A percentile compares a stretch with the other conserved stretches of the same genome.
phyloP scores from a whole-genome alignment of 2,329 filamentous ascomycete species.

The Phaeosphaeriaceae sp. region DNA sequence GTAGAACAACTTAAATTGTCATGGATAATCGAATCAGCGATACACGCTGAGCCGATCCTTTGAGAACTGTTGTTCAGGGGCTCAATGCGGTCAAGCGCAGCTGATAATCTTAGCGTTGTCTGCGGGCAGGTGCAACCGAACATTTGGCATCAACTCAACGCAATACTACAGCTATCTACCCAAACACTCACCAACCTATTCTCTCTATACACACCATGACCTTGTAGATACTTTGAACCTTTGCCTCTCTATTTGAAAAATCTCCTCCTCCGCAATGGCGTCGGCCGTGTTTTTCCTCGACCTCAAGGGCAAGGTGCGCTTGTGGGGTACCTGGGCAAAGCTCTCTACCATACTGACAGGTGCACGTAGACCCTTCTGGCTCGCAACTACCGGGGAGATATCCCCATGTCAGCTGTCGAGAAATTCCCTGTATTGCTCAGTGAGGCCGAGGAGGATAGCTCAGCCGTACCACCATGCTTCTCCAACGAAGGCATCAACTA shows the following conservation, averaged over 20 bases:
- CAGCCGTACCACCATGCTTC: conserved; percentile 95
- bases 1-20: too few relatives aligned
- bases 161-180: background rate
- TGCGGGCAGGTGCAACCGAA: conserved; percentile 3
- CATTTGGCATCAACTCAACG: conserved; percentile 8
- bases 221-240: conserved; percentile 5
- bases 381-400: conserved; percentile 97
- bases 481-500: conserved; percentile 99
- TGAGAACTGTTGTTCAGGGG: too few relatives aligned
- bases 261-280: conserved; percentile 69
- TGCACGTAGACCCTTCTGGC: conserved; percentile 84
- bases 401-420: conserved; percentile 98
- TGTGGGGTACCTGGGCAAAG: conserved; percentile 28
- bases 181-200: conserved; percentile 6
- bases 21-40: too few relatives aligned
- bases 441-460: conserved; percentile 99
- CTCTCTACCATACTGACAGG: conserved; percentile 37
- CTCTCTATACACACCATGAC: conserved; percentile 15
- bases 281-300: conserved; percentile 98
- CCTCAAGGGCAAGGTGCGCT: conserved; percentile 94
- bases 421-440: conserved; percentile 95
- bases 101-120: too few relatives aligned
- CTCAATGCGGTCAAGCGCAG: too few relatives aligned
- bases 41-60: too few relatives aligned
- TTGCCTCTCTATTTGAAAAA: background rate